These are phyloP conservation scores for Lactarius evosmus DNA, from an alignment of 768 basidiomycete species.

Conservation along the genomic window DNA sequence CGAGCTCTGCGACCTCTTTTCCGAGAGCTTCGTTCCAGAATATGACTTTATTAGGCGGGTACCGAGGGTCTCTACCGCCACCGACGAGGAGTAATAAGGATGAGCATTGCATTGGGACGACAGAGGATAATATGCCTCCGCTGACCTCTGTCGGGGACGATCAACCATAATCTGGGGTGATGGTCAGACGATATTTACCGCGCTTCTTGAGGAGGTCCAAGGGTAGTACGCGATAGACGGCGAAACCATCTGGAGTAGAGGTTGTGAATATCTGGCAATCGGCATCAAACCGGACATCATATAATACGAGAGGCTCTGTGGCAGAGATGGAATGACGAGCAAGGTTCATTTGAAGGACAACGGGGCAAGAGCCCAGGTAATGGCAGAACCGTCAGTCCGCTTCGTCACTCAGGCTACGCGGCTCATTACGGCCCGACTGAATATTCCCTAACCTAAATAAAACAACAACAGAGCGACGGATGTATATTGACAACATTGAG, in stretches of 20 bases:
- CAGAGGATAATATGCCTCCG: conserved; percentile 74
- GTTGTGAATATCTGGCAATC: conserved; percentile 78
- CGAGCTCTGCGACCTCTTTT: conserved; percentile 82
- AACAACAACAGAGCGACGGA: conserved; percentile 14
- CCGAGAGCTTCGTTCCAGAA: conserved; percentile 80
- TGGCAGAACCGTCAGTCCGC: neutral
- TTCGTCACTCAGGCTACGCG: neutral
- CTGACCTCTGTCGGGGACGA: conserved; percentile 54
- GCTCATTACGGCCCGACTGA: conserved; percentile 18
- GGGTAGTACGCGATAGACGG: conserved; percentile 74
- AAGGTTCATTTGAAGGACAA: conserved; percentile 64
- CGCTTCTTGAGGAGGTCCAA: conserved; percentile 76
- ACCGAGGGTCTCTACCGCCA: conserved; percentile 82
- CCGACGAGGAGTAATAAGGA: conserved; percentile 85
- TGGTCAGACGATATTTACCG: conserved; percentile 46
- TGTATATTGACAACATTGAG: conserved; percentile 8
- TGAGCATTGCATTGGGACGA: conserved; percentile 74
- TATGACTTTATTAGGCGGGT: conserved; percentile 89
- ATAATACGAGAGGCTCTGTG: conserved; percentile 68
- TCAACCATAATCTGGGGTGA: conserved; percentile 24
- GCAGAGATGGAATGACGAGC: conserved; percentile 80
- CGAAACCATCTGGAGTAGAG: conserved; percentile 77
- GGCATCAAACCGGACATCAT: conserved; percentile 77
- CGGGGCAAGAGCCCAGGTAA: conserved; percentile 19
- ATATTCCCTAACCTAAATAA: conserved; percentile 4